These are phyloP conservation scores for Ilex aquifolium DNA, from an alignment of 257 asterid species.

Conservation along the genomic window DNA sequence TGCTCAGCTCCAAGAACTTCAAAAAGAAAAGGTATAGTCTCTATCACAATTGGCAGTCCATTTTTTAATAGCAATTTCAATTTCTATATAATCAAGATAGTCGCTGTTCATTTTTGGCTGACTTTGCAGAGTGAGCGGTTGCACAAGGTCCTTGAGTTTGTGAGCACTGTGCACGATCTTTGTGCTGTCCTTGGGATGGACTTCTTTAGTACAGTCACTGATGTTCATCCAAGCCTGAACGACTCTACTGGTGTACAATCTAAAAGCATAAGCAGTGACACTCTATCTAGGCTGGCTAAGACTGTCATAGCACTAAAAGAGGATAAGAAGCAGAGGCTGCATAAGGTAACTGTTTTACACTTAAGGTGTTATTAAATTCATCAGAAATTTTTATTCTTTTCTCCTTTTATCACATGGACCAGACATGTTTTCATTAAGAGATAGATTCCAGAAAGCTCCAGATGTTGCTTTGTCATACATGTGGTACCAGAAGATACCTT, in stretches of 20 bases:
- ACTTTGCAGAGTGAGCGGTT: slow-evolving; percentile 77
- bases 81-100: slow-evolving; percentile 2
- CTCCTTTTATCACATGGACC: too few relatives aligned
- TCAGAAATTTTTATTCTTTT: too few relatives aligned
- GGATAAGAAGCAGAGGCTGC: slow-evolving; percentile 74
- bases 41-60: slow-evolving; percentile 4
- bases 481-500: too few relatives aligned
- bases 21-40: slow-evolving; percentile 69
- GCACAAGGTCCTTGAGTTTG: slow-evolving; percentile 91
- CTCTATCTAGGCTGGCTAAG: slow-evolving; percentile 70
- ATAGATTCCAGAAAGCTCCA: too few relatives aligned
- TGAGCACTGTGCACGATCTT: slow-evolving; percentile 90
- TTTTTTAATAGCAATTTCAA: not conserved
- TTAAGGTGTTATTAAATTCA: too few relatives aligned
- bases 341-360: slow-evolving; percentile 43
- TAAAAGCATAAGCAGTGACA: slow-evolving; percentile 87
- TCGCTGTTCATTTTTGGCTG: slow-evolving; percentile 7
- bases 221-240: slow-evolving; percentile 88
- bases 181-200: slow-evolving; percentile 96
- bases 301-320: slow-evolving; percentile 73
- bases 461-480: too few relatives aligned
- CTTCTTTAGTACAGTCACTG: slow-evolving; percentile 67
- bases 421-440: too few relatives aligned
- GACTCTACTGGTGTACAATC: slow-evolving; percentile 74
- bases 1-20: slow-evolving; percentile 86